Evolutionary conservation across 768 basidiomycete genomes (phyloP), one percentile per base, ranked within the genome.

Genomic region (Podaxis rugospora): DNA sequence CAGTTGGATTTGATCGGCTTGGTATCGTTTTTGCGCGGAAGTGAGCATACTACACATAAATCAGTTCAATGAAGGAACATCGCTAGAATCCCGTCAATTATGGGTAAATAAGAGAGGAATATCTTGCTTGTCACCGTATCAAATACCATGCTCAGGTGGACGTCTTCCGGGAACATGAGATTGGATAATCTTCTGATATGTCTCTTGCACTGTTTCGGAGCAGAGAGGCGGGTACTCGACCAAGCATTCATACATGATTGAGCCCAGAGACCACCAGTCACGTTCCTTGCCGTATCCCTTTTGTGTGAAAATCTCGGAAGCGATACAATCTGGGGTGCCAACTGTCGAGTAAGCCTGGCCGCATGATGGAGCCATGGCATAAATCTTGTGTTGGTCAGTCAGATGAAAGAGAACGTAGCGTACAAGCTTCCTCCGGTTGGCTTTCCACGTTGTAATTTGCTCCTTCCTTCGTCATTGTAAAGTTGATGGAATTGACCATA

Each of bases 201-300:
- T 98, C 66, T 98, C 96, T 67, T 96, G 93, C 21, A 97, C 95
- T 55, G 90, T 91, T 72, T 98, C 95, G 46, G 78, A 93, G 74
- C 94, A 98, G 78, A 98, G 95, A 0, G 94, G 95, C 23, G 95
- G 94, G 73, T 97, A 98, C 58, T 97, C 97, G 65, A 98, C 93
- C 23, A 98, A 78, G 73, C 91, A 97, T 75, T 98, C 96, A 72
- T 97, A 99, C 90, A 93, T 95, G 78, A 98, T 98, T 16, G 95
- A 93, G 4, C 97, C 97, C 28, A 98, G 81, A 6, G 95, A 97
- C 97, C 97, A 99, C 95, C 95, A 98, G 73, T 99, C 97, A 69
- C 95, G 98, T 74, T 96, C 95, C 68, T 95, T 93, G 23, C 93
- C 94, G 71, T 98, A 98, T n/a, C 97, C 97, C 70, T 92, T 89